phyloP scores from a whole-genome alignment of 768 basidiomycete species.

The Pholiota microspora region DNA sequence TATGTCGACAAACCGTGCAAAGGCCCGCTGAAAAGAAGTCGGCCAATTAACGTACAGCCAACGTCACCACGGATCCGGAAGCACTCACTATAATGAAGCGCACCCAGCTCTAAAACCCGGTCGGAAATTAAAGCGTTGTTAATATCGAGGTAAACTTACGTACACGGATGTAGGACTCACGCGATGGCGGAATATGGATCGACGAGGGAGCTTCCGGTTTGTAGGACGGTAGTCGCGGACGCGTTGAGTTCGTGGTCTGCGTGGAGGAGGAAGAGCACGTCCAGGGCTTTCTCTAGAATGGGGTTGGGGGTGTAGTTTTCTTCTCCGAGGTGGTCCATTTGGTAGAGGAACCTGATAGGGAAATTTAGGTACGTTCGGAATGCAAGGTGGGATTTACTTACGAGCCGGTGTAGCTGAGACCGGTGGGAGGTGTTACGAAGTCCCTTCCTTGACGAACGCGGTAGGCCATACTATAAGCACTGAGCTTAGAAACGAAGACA shows the following conservation, averaged over 20 bases:
- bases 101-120: constrained; percentile 64
- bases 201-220: constrained; percentile 85
- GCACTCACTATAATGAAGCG: constrained; percentile 80
- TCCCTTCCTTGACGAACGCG: constrained; percentile 88
- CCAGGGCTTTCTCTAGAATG: constrained; percentile 82
- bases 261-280: constrained; percentile 84
- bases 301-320: constrained; percentile 78
- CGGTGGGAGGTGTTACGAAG: constrained; percentile 82
- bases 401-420: constrained; percentile 84
- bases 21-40: constrained; percentile 50
- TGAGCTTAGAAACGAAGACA: constrained; percentile 3
- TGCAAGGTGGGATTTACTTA: constrained; percentile 29
- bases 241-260: constrained; percentile 93
- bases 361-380: background rate
- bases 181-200: constrained; percentile 89
- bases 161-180: no score
- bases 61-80: background rate
- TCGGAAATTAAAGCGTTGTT: background rate
- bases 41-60: background rate
- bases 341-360: constrained; percentile 71
- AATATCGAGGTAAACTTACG: no score
- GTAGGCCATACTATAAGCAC: constrained; percentile 73
- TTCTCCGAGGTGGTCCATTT: constrained; percentile 82
- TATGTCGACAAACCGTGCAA: constrained; percentile 53
- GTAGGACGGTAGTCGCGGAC: constrained; percentile 80